Evolutionary conservation across 2,329 filamentous ascomycete genomes (phyloP), one percentile per base, ranked within the genome.

Genomic region (Aspergillus tubingensis): DNA sequence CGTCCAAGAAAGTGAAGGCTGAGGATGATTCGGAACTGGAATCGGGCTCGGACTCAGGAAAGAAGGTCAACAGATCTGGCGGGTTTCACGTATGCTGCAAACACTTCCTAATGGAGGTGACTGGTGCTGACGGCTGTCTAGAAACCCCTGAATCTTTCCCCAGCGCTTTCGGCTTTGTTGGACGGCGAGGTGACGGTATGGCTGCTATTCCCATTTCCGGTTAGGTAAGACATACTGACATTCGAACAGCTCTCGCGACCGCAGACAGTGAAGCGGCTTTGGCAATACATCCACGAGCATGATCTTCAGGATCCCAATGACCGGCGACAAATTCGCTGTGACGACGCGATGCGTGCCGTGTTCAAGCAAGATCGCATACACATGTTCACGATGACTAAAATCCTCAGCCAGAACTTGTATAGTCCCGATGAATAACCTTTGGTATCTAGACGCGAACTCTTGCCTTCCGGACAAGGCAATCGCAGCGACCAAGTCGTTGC

Each of bases 351-450:
- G 89, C 88, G 91, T 62, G 90, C 90, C 6, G 90, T 99, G 7
- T 99, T 99, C 81, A 96, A 96, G 76, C 86, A 90, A 71, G 87
- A 92, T 70, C 91, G 86, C 71, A 90, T 99, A 53, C 92, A 98
- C 78, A 99, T 99, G 95, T 99, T 99, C 77, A 93, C 92, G 68
- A 98, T 99, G 94, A 98, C 96, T 82, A 97, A 97, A 82, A 86
- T 96, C 15, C 86, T 98, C 10, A 92, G 91, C 64, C 88, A 90
- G 74, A 94, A 98, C 72, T 82, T 98, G 41, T 97, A 96, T 73
- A 91, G 90, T 2, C 84, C 91, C 51, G 92, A 94, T 56, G 92
- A 95, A 75, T 87, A 74, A 65, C 48, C 53, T 11, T 50, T 49
- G 21, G 47, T 39, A 32, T 52, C n/a, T 36, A 55, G 55, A 59